Conservation (phyloP, 768 basidiomycete species). For the Leccinum boreale region DNA sequence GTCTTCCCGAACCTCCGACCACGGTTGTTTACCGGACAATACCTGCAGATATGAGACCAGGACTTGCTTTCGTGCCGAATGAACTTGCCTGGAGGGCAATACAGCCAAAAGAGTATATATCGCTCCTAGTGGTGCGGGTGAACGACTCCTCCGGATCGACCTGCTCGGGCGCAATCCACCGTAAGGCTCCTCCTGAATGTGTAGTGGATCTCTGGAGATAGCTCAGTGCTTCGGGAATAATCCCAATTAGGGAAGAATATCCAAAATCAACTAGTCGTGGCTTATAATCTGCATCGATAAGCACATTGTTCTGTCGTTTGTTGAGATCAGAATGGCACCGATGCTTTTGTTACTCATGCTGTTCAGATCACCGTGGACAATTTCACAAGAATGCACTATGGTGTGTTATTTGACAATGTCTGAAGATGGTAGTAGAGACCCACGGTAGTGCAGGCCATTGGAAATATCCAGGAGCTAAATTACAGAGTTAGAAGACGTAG, state of each 20-base stretch:
- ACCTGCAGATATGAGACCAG: background rate
- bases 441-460: background rate
- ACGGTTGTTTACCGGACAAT: background rate
- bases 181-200: background rate
- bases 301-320: background rate
- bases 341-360: background rate
- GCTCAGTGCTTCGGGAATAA: background rate
- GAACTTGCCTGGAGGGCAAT: background rate
- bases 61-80: background rate
- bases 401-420: background rate
- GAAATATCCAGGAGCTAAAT: background rate
- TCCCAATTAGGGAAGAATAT: background rate
- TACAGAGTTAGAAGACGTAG: background rate
- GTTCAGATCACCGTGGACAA: slow-evolving; percentile 2
- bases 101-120: background rate
- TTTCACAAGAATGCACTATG: background rate
- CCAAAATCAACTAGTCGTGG: background rate
- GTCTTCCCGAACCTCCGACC: background rate
- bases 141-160: background rate
- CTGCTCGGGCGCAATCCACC: background rate
- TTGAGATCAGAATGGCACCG: background rate
- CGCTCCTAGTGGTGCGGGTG: background rate
- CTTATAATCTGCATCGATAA: background rate
- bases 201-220: background rate
- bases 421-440: background rate